phyloP scores from a whole-genome alignment of 192 early-diverging fungal species.

The Podila horticola region DNA sequence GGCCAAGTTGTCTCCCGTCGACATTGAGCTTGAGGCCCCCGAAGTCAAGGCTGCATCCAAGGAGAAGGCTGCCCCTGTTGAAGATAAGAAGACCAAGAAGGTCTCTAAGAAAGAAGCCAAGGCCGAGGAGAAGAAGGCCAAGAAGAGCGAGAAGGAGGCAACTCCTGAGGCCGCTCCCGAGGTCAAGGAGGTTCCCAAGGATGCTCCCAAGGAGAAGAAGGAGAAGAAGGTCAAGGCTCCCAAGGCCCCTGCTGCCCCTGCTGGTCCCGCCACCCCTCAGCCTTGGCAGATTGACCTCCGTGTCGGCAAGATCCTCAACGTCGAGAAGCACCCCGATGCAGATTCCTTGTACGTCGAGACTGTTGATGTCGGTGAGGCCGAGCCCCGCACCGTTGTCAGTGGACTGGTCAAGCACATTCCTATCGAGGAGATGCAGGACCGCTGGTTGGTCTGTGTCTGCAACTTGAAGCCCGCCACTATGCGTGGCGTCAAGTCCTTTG shows the following conservation, averaged over 20 bases:
- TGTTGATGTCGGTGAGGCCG: constrained; percentile 90
- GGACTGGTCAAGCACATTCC: constrained; percentile 94
- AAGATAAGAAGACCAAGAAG: constrained; percentile 54
- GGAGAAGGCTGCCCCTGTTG: constrained; percentile 46
- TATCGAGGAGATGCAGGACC: constrained; percentile 86
- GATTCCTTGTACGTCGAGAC: constrained; percentile 97
- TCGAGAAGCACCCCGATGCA: constrained; percentile 93
- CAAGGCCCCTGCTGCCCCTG: constrained; percentile 55
- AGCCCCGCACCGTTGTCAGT: constrained; percentile 88
- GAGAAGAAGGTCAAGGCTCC: constrained; percentile 68
- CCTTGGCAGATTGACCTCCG: constrained; percentile 92
- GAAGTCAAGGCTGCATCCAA: constrained; percentile 51
- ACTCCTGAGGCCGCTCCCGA: constrained; percentile 24
- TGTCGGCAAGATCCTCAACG: constrained; percentile 88
- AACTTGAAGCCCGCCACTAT: constrained; percentile 96
- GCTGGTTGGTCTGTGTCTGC: constrained; percentile 79
- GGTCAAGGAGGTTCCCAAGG: constrained; percentile 29
- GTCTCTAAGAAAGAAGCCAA: constrained; percentile 53
- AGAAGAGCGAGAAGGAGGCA: constrained; percentile 45
- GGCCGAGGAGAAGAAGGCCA: constrained; percentile 61
- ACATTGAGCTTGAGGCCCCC: constrained; percentile 66
- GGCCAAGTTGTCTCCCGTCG: constrained; percentile 57
- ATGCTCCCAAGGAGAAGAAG: constrained; percentile 63
- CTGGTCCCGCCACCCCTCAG: constrained; percentile 59
- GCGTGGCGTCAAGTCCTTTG: constrained; percentile 95